Evolutionary conservation across 306 rosid genomes (phyloP), one percentile per base, ranked within the genome.

Genomic region (Medicago lupulina): DNA sequence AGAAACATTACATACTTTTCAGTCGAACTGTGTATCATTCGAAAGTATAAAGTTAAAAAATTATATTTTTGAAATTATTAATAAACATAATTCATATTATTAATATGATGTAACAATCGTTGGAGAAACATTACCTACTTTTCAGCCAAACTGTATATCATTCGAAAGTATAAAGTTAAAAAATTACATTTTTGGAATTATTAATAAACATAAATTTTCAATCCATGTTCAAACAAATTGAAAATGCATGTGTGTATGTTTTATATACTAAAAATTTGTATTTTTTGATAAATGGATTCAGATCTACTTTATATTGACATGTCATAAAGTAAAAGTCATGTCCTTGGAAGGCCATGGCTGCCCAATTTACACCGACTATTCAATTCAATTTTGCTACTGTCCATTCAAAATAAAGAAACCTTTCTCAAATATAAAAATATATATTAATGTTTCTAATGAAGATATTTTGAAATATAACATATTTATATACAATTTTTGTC

Each of bases 391-490:
- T 68, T 40, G 49, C 14, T 14, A 25, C 21, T 10, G 31, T 12
- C n/a, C 46, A 76, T n/a, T 76, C 21, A 53, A 17, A 53, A 67
- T 8, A 55, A 9, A 55, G 34, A 36, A 53, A 4, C 44, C 59
- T 31, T 36, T 13, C 25, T 25, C 8, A 9, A 66, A 41, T 65
- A 58, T 31, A 28, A 28, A 28, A 28, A 28, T n/a, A 25, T 14
- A 69, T 9, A 21, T 19, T 66, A 0, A 44, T 67, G 19, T 19
- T 39, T 43, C 21, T 41, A 67, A 28, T 38, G 2, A 19, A 36
- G 67, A 57, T 72, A 38, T 9, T 72, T 38, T 17, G 34, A 72
- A 59, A 10, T 13, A 4, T 1, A 60, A 61, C 36, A 61, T 70
- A 15, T 34, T 59, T 62, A 19, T 72, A 58, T 21, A 13, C 31